Evolutionary conservation across 768 basidiomycete genomes (phyloP).

Genomic region (Calocybe cyanea): DNA sequence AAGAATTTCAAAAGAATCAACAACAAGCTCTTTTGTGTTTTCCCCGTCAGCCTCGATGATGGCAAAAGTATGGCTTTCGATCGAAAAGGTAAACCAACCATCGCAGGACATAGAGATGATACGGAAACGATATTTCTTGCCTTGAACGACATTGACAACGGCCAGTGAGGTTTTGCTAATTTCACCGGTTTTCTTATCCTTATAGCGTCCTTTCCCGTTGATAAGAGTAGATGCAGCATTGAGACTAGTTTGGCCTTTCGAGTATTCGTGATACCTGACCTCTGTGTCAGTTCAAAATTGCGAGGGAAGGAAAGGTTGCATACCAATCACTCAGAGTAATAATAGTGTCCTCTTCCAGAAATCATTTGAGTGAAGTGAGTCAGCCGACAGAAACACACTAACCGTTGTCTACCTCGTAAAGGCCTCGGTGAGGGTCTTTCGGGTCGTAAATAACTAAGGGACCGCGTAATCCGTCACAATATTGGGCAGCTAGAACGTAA

Average conservation of each 20-base stretch:
- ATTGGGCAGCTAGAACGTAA: constrained; percentile 39
- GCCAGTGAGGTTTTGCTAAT: constrained; percentile 20
- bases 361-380: no score
- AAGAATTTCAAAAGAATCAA: constrained; percentile 41
- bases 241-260: neutral
- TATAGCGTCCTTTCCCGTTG: constrained; percentile 38
- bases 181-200: no score
- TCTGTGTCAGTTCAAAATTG: neutral
- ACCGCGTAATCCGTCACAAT: constrained; percentile 43
- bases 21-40: constrained; percentile 36
- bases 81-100: constrained; percentile 35
- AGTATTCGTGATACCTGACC: constrained; percentile 17
- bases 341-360: constrained; percentile 39
- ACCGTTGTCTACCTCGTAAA: constrained; percentile 23
- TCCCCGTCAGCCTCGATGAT: constrained; percentile 51
- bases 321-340: constrained; percentile 38
- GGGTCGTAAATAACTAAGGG: constrained; percentile 34
- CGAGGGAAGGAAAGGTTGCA: neutral
- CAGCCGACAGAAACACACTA: neutral
- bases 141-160: constrained; percentile 29
- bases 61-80: constrained; percentile 43
- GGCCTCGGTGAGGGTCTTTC: constrained; percentile 22
- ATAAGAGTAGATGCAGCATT: constrained; percentile 20
- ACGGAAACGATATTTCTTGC: constrained; percentile 35
- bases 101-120: constrained; percentile 31